Conservation (phyloP, 2,329 filamentous ascomycete species). For the Aureobasidium leucospermi region DNA sequence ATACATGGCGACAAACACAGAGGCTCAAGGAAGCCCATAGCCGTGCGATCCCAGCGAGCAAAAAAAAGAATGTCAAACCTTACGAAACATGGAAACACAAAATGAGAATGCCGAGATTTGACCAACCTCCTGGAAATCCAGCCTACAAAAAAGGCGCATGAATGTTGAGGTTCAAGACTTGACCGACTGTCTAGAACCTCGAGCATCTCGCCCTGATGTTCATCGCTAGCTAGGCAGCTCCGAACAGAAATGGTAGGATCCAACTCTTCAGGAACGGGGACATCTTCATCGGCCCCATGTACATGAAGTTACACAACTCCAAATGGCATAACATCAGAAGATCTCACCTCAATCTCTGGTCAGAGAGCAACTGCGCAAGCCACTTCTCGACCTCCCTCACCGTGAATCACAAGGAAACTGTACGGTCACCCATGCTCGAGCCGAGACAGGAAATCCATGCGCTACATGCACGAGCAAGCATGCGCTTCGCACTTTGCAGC, state of each 20-base stretch:
- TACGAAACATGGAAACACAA: too few species aligned
- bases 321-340: not conserved
- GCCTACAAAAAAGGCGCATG: too few species aligned
- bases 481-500: not conserved
- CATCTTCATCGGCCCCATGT: not conserved
- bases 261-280: not conserved
- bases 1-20: too few species aligned
- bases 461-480: conserved; percentile 6
- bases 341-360: not conserved
- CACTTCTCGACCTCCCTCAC: not conserved
- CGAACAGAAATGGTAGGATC: not conserved
- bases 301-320: not conserved
- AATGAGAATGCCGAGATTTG: too few species aligned
- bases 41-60: too few species aligned
- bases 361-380: not conserved
- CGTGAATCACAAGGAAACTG: not conserved
- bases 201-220: not conserved
- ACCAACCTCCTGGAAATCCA: too few species aligned
- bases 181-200: not conserved
- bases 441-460: not conserved
- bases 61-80: too few species aligned
- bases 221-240: not conserved
- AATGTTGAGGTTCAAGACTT: too few species aligned
- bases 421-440: not conserved
- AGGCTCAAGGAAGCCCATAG: too few species aligned